Percentiles rank a stretch among this genome's conserved stretches.
These are phyloP conservation scores for Eremothecium gossypii DNA, from an alignment of 1,139 yeast genomes.

Conservation along the genomic window DNA sequence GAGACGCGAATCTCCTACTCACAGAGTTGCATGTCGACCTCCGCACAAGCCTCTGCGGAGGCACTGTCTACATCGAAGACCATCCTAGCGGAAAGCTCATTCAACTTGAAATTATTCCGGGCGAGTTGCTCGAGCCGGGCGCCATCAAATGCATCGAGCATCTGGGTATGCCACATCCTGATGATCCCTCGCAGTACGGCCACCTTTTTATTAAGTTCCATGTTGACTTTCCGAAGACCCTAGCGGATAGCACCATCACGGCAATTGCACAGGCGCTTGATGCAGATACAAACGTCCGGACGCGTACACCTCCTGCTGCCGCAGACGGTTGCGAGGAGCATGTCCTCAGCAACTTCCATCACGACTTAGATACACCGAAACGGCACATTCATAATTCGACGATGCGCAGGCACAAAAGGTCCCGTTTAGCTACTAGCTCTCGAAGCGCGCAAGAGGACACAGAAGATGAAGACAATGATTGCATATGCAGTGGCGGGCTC, in stretches of 20 bases:
- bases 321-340: slow-evolving; percentile 18
- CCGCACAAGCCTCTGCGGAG: slow-evolving; percentile 26
- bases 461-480: no score
- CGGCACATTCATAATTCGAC: no score
- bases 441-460: no score
- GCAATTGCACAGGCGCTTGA: slow-evolving; percentile 13
- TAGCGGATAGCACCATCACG: slow-evolving; percentile 17
- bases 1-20: slow-evolving; percentile 15
- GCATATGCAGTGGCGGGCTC: no score
- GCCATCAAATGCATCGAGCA: slow-evolving; percentile 21
- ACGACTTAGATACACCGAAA: background rate
- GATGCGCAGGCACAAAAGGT: no score
- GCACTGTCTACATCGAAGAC: slow-evolving; percentile 19
- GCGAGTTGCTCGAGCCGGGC: slow-evolving; percentile 19
- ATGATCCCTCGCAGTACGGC: slow-evolving; percentile 14
- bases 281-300: slow-evolving; percentile 14
- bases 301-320: background rate
- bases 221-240: slow-evolving; percentile 17
- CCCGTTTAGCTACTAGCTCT: no score
- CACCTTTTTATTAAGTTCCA: slow-evolving; percentile 21
- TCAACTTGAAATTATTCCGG: slow-evolving; percentile 22
- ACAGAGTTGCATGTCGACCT: slow-evolving; percentile 17
- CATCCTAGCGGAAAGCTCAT: slow-evolving; percentile 23
- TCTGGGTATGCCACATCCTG: slow-evolving; percentile 24
- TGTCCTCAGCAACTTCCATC: slow-evolving; percentile 17